Conservation (phyloP, 306 rosid genomes). For the Canavalia ensiformis region DNA sequence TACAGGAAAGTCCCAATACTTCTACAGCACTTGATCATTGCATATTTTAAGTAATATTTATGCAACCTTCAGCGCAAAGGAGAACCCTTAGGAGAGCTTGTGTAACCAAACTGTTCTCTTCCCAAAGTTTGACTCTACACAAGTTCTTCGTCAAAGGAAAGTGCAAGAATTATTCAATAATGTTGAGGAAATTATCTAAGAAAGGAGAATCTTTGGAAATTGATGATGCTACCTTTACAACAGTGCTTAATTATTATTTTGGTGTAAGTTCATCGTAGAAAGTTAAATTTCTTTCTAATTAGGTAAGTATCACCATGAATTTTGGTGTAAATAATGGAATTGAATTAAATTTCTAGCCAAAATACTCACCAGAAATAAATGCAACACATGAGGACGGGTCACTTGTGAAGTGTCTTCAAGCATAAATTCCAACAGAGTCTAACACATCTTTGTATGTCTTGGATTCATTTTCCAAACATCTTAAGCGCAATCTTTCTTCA, state of each 20-base stretch:
- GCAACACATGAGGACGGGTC: slow-evolving; percentile 11
- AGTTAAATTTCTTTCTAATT: too few relatives aligned
- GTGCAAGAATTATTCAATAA: neutral
- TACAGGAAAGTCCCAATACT: neutral
- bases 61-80: slow-evolving; percentile 3
- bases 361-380: slow-evolving; percentile 33
- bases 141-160: slow-evolving; percentile 5
- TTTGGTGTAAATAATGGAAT: too few relatives aligned
- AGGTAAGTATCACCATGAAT: too few relatives aligned
- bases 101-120: slow-evolving; percentile 15
- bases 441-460: slow-evolving; percentile 32
- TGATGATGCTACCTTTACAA: neutral
- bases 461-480: neutral
- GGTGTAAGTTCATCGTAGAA: too few relatives aligned
- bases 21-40: slow-evolving; percentile 17
- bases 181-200: neutral
- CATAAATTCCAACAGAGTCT: slow-evolving; percentile 24
- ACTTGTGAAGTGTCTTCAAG: slow-evolving; percentile 17
- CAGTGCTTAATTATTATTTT: slow-evolving; percentile 4
- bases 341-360: too few relatives aligned
- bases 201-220: slow-evolving; percentile 24
- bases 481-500: slow-evolving; percentile 32
- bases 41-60: neutral
- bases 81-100: slow-evolving; percentile 16
- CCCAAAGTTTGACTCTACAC: neutral